These are phyloP conservation scores for Zygoascus ofunaensis DNA, from an alignment of 805 yeast genomes.

Conservation along the genomic window DNA sequence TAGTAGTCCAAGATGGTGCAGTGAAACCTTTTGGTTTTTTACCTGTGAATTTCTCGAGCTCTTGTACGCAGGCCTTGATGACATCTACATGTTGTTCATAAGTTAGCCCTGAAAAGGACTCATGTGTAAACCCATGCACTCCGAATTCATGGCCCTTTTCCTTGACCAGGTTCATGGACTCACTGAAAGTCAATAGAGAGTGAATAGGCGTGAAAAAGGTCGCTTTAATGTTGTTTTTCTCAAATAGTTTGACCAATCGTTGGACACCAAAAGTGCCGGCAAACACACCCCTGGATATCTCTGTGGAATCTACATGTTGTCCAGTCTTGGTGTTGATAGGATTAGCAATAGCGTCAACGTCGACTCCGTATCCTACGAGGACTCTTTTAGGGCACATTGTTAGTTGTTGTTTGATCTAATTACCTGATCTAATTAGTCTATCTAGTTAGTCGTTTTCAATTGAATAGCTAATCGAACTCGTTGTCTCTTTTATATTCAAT, in stretches of 20 bases:
- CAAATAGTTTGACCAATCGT: slow-evolving; percentile 29
- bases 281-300: slow-evolving; percentile 31
- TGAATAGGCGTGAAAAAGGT: slow-evolving; percentile 35
- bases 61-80: slow-evolving; percentile 29
- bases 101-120: slow-evolving; percentile 31
- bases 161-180: slow-evolving; percentile 28
- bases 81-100: slow-evolving; percentile 31
- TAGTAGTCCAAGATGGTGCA: slow-evolving; percentile 35
- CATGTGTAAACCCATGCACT: slow-evolving; percentile 33
- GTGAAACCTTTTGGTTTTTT: slow-evolving; percentile 30
- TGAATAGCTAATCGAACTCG: too few species aligned
- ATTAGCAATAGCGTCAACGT: slow-evolving; percentile 33
- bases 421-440: too few species aligned
- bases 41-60: slow-evolving; percentile 26
- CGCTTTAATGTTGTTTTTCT: slow-evolving; percentile 30
- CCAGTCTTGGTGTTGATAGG: slow-evolving; percentile 35
- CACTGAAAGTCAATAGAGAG: slow-evolving; percentile 33
- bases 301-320: slow-evolving; percentile 32
- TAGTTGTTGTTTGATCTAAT: too few species aligned
- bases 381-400: too few species aligned
- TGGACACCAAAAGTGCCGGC: slow-evolving; percentile 33
- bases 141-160: slow-evolving; percentile 33
- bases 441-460: too few species aligned
- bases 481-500: too few species aligned
- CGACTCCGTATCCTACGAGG: slow-evolving; percentile 33